Base-by-base conservation (phyloP, 176 grass and related monocot species). In the Metroxylon sagu region DNA sequence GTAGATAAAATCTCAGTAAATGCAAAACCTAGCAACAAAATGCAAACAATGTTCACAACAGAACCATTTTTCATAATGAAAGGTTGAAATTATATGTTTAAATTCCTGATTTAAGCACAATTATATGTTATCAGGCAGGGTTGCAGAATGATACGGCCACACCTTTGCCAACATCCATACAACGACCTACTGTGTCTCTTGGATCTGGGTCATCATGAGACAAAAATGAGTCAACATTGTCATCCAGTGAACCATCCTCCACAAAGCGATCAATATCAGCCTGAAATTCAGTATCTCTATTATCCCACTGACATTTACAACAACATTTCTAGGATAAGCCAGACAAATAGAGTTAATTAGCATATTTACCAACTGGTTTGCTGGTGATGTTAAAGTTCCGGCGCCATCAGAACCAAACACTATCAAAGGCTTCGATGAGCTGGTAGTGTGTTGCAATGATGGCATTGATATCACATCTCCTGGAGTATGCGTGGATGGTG, bases 191-290 rank as follows among this genome's bases (percentile, higher is more conserved):
- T 28, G 66, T 56, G 50, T 99, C 94, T 81, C 94, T 99, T 59
- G 88, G 88, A 82, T 99, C 94, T 52, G 86, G 79, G 25, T 99
- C 94, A 86, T 99, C 94, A 59, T 89, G 94, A 53, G 94, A 99
- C 78, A 99, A 68, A 85, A 93, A 99, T 57, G 94, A 99, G 69
- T 99, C 94, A n/a, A 99, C 94, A 71, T 99, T 99, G 67, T 99
- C 94, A 72, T 99, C 94, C 64, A 98, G 77, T 26, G 89, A 80
- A 16, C 79, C 88, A 80, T 95, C 91, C 70, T 96, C 91, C 48
- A 95, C 73, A 77, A 96, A 90, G 63, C 72, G 86, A 58, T 99
- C 94, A 50, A 99, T 76, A 62, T 89, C 94, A 93, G 74, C 84
- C 94, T 99, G 69, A n/a, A 85, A 83, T 67, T 55, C 16, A 60